phyloP scores from a whole-genome alignment of 2,329 filamentous ascomycete species.

The Triangularia setosa region DNA sequence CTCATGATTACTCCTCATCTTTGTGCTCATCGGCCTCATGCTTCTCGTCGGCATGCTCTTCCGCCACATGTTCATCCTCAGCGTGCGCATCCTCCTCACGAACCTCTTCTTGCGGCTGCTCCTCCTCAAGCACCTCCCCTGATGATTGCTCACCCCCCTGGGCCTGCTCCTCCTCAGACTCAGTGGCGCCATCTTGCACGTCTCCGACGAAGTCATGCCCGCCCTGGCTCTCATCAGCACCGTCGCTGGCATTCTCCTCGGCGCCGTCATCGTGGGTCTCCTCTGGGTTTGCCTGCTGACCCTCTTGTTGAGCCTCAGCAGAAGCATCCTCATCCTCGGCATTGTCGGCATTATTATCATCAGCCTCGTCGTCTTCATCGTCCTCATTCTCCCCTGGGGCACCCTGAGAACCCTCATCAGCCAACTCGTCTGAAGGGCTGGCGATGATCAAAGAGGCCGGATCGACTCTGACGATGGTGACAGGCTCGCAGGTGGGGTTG shows the following conservation, averaged over 20 bases:
- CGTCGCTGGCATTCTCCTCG: background rate
- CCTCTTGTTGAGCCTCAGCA: background rate
- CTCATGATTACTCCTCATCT: background rate
- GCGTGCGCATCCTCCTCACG: background rate
- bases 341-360: constrained; percentile 1
- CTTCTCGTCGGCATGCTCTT: background rate
- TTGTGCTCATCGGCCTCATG: background rate
- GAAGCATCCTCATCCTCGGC: background rate
- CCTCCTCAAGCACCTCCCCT: background rate
- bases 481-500: constrained; percentile 18
- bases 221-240: background rate
- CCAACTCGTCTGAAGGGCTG: background rate
- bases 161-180: background rate
- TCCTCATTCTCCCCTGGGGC: background rate
- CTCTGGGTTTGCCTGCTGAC: background rate
- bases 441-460: background rate
- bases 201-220: background rate
- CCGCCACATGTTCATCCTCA: background rate
- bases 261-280: background rate
- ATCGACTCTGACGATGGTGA: constrained; percentile 12
- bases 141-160: background rate
- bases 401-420: background rate
- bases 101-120: background rate
- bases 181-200: background rate
- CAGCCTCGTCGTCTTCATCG: constrained; percentile 1